Conservation (phyloP, 148 eudicot species). For the Gaultheria prostrata region DNA sequence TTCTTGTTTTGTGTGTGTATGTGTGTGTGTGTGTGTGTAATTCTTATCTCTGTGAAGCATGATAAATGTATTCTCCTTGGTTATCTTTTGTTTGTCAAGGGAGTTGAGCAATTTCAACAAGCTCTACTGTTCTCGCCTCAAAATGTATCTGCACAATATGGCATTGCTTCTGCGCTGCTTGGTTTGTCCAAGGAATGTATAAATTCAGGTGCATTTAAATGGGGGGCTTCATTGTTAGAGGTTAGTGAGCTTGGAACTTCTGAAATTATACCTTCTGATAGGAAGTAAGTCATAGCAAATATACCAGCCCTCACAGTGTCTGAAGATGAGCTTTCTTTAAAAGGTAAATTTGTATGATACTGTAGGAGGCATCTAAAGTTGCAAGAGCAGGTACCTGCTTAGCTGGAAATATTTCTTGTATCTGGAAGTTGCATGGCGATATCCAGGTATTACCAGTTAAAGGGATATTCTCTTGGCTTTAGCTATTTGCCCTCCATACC, state of each 20-base stretch:
- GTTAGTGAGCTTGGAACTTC: conserved; percentile 32
- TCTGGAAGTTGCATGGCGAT: conserved; percentile 94
- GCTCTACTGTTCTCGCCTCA: conserved; percentile 65
- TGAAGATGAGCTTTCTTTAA: neutral
- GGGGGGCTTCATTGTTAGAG: conserved; percentile 96
- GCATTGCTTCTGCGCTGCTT: conserved; percentile 91
- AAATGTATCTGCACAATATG: conserved; percentile 68
- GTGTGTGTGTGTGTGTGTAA: neutral
- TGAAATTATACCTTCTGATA: neutral
- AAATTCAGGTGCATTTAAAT: conserved; percentile 76
- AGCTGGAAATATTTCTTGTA: conserved; percentile 69
- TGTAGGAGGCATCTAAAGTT: conserved; percentile 79
- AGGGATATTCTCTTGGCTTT: neutral
- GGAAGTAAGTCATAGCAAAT: neutral
- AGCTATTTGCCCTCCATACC: neutral
- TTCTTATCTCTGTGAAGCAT: conserved; percentile 8
- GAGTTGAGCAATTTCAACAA: conserved; percentile 73
- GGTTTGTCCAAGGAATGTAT: conserved; percentile 76
- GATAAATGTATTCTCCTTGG: neutral
- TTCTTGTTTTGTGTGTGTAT: neutral
- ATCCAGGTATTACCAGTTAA: conserved; percentile 54
- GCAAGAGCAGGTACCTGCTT: conserved; percentile 44
- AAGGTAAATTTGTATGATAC: conserved; percentile 16
- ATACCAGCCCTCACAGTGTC: neutral
- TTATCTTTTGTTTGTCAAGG: conserved; percentile 42